Evolutionary conservation across 192 early-diverging fungal species (phyloP).

Genomic region (Funneliformis mosseae): DNA sequence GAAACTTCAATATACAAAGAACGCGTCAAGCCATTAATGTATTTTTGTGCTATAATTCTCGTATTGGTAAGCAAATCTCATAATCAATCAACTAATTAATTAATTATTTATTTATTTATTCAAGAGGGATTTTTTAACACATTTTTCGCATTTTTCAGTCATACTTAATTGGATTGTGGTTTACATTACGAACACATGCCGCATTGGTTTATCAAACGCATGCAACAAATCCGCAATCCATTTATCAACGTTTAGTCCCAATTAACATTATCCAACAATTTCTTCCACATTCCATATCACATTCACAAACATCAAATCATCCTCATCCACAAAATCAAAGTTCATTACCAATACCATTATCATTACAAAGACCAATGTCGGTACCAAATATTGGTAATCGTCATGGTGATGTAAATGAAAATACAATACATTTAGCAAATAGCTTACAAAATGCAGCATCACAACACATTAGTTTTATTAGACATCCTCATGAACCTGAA

Average conservation of each 20-base stretch:
- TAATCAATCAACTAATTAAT: no score
- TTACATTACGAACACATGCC: conserved; percentile 91
- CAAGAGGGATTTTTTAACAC: no score
- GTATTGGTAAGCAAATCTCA: conserved; percentile 63
- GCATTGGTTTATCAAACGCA: conserved; percentile 69
- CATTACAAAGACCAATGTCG: not conserved
- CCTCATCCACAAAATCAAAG: not conserved
- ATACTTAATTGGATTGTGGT: conserved; percentile 90
- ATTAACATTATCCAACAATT: conserved; percentile 52
- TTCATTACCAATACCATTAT: not conserved
- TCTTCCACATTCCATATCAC: not conserved
- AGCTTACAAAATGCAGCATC: conserved; percentile 24
- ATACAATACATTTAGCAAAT: conserved; percentile 15
- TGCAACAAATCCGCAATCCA: conserved; percentile 32
- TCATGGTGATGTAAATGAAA: conserved; percentile 13
- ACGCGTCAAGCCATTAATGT: conserved; percentile 83
- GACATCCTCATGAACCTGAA: conserved; percentile 53
- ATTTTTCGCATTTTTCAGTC: conserved; percentile 46
- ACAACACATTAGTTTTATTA: conserved; percentile 31
- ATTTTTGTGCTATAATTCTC: conserved; percentile 78
- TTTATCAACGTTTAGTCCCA: conserved; percentile 52
- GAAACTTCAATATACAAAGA: conserved; percentile 80
- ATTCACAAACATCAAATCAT: not conserved
- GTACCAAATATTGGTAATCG: not conserved
- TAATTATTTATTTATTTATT: no score